These are phyloP conservation scores for Cutaneotrichosporon sp. DNA, from an alignment of 1,284 basidiomycete species.

Conservation along the genomic window DNA sequence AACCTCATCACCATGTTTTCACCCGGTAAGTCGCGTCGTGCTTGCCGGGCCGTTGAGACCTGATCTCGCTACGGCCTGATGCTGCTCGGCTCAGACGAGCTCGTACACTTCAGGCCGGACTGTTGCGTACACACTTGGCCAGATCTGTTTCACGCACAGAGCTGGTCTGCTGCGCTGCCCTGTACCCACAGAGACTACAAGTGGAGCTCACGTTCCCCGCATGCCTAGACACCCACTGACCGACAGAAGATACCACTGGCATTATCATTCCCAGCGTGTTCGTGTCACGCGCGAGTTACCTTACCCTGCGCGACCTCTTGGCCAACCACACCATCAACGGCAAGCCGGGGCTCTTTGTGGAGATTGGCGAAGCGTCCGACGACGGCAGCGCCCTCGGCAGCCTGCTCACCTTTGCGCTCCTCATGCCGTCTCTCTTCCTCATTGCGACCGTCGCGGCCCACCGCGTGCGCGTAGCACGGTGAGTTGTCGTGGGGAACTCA, in stretches of 20 bases:
- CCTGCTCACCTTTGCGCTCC: constrained; percentile 41
- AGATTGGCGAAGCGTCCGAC: constrained; percentile 38
- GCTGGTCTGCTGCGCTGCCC: too few relatives aligned
- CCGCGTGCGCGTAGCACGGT: constrained; percentile 41
- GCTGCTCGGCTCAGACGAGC: too few relatives aligned
- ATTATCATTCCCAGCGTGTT: constrained; percentile 50
- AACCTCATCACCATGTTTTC: constrained; percentile 85
- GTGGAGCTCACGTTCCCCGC: too few relatives aligned
- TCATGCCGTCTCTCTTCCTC: constrained; percentile 44
- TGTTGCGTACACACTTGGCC: too few relatives aligned
- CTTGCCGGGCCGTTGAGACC: background rate
- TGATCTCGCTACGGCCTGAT: background rate
- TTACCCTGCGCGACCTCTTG: constrained; percentile 45
- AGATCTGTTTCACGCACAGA: too few relatives aligned
- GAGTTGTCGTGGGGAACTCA: constrained; percentile 12
- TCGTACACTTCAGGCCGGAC: too few relatives aligned
- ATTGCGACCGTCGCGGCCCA: constrained; percentile 42
- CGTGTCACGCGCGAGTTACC: constrained; percentile 48
- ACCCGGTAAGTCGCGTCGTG: constrained; percentile 51
- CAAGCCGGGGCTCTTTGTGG: constrained; percentile 28
- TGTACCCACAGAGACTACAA: too few relatives aligned
- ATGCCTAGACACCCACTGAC: too few relatives aligned
- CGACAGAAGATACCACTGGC: constrained; percentile 46
- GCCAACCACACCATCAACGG: constrained; percentile 23
- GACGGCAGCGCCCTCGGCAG: constrained; percentile 44